Base-by-base conservation (phyloP, 768 basidiomycete genomes). In the Imleria badia region DNA sequence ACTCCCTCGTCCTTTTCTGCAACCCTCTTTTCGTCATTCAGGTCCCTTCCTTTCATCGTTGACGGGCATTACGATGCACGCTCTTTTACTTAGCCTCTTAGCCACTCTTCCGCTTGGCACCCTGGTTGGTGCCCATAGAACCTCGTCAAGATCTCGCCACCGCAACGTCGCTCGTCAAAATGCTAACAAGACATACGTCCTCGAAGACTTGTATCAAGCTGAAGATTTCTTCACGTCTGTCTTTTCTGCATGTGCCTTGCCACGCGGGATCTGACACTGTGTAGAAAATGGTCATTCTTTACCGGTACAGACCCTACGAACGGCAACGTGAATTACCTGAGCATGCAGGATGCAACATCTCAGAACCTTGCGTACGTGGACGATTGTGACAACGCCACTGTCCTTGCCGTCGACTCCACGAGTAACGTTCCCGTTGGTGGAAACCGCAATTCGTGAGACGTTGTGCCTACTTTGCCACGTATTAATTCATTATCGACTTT, bases 201-300 rank as follows among this genome's bases (percentile, higher is more conserved):
- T 80, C 31, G 45, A 70, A 19, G 76, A 79, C 58, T 64, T 72
- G 42, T 80, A 73, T 58, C 67, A 74, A 43, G 86, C 84, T 11
- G 60, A 83, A 10, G 77, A 75, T 47, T 88, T 90, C 71, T 73
- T 89, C 53, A 74, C 81, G 87, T 88, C 62, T 43, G 72, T 31
- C 47, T 22, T 14, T 39, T 13, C 11, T 19, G n/a, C 34, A 23
- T 26, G 9, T 42, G 26, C 12, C 48, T 2, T 45, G 26, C 14
- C 40, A 43, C 41, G n/a, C 30, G 38, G 17, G 8, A 36, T 26
- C 47, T 39, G 55, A 51, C 47, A 10, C 54, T 48, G 22, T 62
- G n/a, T 61, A 89, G 87, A 45, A 60, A 81, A 41, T 91, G 85
- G 84, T 72, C 84, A 31, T 91, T 87, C 73, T 89, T 82, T 72